These are phyloP conservation scores for Phytophthora vignae DNA, from an alignment of 352 stramenopile species.

Conservation along the genomic window DNA sequence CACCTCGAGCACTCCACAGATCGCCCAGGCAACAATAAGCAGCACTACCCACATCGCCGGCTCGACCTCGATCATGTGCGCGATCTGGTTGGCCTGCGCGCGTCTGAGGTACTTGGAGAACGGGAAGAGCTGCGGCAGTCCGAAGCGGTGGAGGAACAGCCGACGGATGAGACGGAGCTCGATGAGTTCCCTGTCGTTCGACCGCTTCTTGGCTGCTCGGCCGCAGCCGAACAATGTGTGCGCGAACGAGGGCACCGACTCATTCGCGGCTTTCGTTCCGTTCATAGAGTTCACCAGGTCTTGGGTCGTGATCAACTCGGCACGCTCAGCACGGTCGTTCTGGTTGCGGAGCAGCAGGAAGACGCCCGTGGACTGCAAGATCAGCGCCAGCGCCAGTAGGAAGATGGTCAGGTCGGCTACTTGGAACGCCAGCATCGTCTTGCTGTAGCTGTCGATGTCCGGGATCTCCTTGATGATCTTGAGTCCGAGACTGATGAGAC, in stretches of 20 bases:
- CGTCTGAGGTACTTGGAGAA: constrained; percentile 79
- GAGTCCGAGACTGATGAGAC: constrained; percentile 54
- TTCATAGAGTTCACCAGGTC: constrained; percentile 38
- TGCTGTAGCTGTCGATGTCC: constrained; percentile 38
- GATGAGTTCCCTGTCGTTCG: constrained; percentile 27
- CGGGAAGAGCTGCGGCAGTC: constrained; percentile 56
- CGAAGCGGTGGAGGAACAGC: constrained; percentile 52
- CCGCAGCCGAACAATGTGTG: constrained; percentile 22
- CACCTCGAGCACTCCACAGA: constrained; percentile 34
- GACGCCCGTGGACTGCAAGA: constrained; percentile 51
- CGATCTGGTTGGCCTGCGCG: constrained; percentile 79
- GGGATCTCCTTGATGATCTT: constrained; percentile 55
- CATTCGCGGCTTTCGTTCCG: not conserved
- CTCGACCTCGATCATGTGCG: constrained; percentile 77
- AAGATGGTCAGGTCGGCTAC: constrained; percentile 63
- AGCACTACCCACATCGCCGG: constrained; percentile 68
- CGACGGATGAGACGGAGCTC: constrained; percentile 47
- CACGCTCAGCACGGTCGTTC: constrained; percentile 44
- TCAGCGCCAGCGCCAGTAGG: constrained; percentile 53
- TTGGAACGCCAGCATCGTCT: constrained; percentile 56
- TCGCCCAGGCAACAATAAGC: constrained; percentile 46
- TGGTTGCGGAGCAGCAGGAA: constrained; percentile 52
- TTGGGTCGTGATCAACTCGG: constrained; percentile 48
- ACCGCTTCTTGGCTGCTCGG: constrained; percentile 21
- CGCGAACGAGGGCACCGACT: constrained; percentile 6